Evolutionary conservation across 257 asterid species (phyloP).

Genomic region (Rhazya stricta): DNA sequence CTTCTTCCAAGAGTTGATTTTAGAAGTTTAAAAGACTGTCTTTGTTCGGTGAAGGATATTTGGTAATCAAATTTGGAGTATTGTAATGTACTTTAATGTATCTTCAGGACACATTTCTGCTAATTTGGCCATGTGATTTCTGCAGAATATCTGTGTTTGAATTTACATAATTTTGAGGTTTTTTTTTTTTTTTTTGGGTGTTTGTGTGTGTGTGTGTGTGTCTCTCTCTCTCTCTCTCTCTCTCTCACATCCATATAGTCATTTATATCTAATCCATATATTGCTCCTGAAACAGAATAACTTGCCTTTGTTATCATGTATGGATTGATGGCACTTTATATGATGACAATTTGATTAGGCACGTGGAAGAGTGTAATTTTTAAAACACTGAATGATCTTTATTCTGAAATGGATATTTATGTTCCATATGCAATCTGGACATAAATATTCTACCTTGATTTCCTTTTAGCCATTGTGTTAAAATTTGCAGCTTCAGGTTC

Average conservation of each 20-base stretch:
- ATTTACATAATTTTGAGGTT: neutral
- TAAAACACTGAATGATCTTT: neutral
- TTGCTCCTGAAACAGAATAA: neutral
- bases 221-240: neutral
- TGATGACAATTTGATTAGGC: neutral
- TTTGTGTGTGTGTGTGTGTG: too few relatives aligned
- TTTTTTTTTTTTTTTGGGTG: neutral
- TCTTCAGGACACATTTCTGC: neutral
- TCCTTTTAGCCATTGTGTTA: constrained; percentile 10
- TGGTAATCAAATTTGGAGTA: neutral
- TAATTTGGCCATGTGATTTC: neutral
- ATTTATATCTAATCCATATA: neutral
- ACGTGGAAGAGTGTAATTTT: neutral
- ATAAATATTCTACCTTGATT: constrained; percentile 1
- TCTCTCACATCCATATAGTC: neutral
- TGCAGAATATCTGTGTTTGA: neutral
- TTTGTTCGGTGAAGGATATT: neutral
- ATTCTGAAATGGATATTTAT: neutral
- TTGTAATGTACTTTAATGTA: too few relatives aligned
- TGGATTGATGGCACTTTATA: neutral
- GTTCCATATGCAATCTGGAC: neutral
- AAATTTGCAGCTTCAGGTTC: constrained; percentile 39
- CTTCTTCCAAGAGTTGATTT: neutral
- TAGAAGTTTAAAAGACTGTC: neutral
- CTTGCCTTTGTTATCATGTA: neutral